Evolutionary conservation across 2,329 filamentous ascomycete genomes (phyloP).

Genomic region (Diaporthe sp.): DNA sequence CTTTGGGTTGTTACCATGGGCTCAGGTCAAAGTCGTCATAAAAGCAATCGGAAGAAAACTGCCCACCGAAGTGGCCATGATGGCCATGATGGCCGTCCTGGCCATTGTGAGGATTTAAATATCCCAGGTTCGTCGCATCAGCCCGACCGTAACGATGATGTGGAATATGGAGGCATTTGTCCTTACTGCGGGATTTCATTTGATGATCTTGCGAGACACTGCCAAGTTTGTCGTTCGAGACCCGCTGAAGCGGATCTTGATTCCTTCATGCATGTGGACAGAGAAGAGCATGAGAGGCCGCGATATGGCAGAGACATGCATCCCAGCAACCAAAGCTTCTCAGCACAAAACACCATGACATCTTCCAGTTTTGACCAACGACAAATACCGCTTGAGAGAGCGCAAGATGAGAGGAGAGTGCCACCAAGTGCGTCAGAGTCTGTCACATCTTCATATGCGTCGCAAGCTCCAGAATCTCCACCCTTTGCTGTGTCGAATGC

Average conservation of each 20-base stretch:
- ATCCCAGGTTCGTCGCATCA: background rate
- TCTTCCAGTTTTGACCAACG: background rate
- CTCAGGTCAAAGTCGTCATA: no score
- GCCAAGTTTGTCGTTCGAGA: accelerated
- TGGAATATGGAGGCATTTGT: background rate
- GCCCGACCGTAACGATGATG: background rate
- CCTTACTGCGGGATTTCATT: accelerated
- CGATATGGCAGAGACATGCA: constrained; percentile 2
- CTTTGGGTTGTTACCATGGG: background rate
- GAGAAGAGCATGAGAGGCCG: background rate
- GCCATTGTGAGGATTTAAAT: background rate
- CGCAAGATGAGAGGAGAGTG: background rate
- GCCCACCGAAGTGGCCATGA: no score
- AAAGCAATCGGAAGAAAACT: no score
- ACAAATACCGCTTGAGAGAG: background rate
- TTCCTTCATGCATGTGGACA: no score
- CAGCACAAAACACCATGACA: background rate
- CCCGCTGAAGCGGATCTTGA: no score
- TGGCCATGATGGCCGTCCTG: background rate
- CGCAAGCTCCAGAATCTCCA: background rate
- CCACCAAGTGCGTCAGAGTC: background rate
- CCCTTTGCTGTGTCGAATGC: background rate
- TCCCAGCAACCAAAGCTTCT: background rate
- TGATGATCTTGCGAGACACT: background rate
- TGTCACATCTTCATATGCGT: background rate